These are phyloP conservation scores for Starmerella vaccinii DNA, from an alignment of 805 yeast genomes.

Conservation along the genomic window DNA sequence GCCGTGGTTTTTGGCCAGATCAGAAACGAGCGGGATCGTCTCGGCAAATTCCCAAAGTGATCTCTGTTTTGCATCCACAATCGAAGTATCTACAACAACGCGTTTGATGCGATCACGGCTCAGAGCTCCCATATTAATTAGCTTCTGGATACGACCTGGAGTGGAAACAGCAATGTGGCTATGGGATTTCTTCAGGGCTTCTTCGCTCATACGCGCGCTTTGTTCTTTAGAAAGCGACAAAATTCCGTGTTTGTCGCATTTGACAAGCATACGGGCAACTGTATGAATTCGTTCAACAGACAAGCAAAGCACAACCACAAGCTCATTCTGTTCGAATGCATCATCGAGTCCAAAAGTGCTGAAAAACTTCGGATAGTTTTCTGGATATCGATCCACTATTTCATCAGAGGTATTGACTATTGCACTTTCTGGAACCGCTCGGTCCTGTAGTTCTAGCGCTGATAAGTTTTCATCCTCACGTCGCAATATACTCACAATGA, in stretches of 20 bases:
- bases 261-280: constrained; percentile 49
- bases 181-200: constrained; percentile 30
- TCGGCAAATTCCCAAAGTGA: constrained; percentile 45
- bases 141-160: constrained; percentile 47
- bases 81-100: constrained; percentile 51
- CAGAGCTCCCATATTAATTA: constrained; percentile 38
- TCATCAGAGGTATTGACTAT: constrained; percentile 57
- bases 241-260: constrained; percentile 41
- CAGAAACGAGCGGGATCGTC: constrained; percentile 24
- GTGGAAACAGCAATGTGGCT: constrained; percentile 51
- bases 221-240: constrained; percentile 68
- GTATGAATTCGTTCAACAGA: constrained; percentile 87
- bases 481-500: constrained; percentile 39
- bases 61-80: constrained; percentile 51
- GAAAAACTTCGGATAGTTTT: constrained; percentile 47
- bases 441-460: constrained; percentile 62
- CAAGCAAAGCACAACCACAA: constrained; percentile 49
- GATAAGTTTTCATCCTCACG: constrained; percentile 43
- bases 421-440: constrained; percentile 45
- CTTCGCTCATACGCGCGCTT: constrained; percentile 53
- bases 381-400: constrained; percentile 42
- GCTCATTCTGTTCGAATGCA: constrained; percentile 25
- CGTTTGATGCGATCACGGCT: constrained; percentile 40
- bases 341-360: constrained; percentile 33
- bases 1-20: constrained; percentile 29